Base-by-base conservation (phyloP, 106 monocot genomes). In the Acanthochlamys bracteata region DNA sequence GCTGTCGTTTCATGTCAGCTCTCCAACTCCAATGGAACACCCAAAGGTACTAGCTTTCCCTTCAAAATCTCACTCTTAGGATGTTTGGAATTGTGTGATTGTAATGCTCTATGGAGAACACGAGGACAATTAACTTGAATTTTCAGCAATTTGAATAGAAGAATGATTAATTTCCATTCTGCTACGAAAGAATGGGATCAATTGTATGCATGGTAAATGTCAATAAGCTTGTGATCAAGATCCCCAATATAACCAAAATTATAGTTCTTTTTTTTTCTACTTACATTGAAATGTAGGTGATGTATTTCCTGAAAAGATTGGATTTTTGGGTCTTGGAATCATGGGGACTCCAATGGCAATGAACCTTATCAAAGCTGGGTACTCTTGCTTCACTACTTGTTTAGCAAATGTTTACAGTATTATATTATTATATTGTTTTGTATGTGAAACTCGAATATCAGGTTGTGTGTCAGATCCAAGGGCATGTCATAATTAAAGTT, bases 291-390 rank as follows among this genome's bases (percentile, higher is more conserved):
- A 11, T 69, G 46, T 42, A 75, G 75, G 75, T 41, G 72, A 27
- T 56, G 78, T 66, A 22, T 80, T 75, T 67, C 19, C 62, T 13
- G 84, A 71, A 11, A 64, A 77, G 63, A 75, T 93, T 80, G 92
- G 92, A 45, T 93, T 93, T 73, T 53, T 93, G 66, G 92, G 92
- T 56, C 84, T 93, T 72, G 92, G 92, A 54, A 93, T 93, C 62
- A 93, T 93, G 92, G 92, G 92, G 10, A 64, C 84, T 54, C 92
- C 88, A 23, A 93, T 93, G 92, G 92, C 92, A 26, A 61, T 68
- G 51, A 93, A 93, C 67, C 88, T 93, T 73, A 69, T 93, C 25
- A 93, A 84, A 56, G 81, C 92, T 20, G 92, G 92, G 92, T 88
- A 82, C 42, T 39, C 82, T 10, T 45, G 26, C 16, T 67, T 46